These are phyloP conservation scores for Fusarium fujikuroi DNA, from an alignment of 2,329 filamentous ascomycete species.

Conservation along the genomic window DNA sequence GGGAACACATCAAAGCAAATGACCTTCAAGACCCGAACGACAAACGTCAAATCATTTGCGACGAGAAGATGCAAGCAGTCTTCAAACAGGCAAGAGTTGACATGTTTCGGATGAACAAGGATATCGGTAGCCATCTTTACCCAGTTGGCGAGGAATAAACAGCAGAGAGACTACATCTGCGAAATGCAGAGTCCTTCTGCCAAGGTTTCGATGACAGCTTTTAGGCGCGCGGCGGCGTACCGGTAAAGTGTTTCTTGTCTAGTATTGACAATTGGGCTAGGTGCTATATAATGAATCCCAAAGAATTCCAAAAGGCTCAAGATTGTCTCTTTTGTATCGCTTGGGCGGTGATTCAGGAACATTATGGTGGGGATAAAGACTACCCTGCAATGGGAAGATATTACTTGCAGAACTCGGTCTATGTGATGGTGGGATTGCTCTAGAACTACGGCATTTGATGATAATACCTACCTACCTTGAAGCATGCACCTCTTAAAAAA, in stretches of 20 bases:
- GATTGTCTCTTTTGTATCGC: neutral
- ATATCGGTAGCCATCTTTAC: constrained; percentile 89
- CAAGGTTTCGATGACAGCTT: constrained; percentile 39
- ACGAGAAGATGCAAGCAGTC: constrained; percentile 88
- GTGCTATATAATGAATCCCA: constrained; percentile 3
- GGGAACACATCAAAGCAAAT: constrained; percentile 91
- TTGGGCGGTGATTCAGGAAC: neutral
- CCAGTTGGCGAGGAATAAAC: constrained; percentile 70
- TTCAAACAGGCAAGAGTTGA: constrained; percentile 93
- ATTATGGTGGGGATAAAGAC: neutral
- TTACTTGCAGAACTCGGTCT: neutral
- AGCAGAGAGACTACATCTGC: neutral
- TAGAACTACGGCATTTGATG: neutral
- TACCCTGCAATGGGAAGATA: neutral
- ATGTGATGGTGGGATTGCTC: neutral
- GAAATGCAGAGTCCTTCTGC: constrained; percentile 6
- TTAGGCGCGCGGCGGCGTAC: constrained; percentile 44
- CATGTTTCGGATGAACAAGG: constrained; percentile 99
- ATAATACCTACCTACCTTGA: neutral
- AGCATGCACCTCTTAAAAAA: neutral
- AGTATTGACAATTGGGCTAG: neutral
- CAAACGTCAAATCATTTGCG: constrained; percentile 92
- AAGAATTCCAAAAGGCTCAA: neutral
- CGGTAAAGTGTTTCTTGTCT: constrained; percentile 28
- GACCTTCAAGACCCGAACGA: constrained; percentile 91